Evolutionary conservation across 352 stramenopile genomes (phyloP), one percentile per base, ranked within the genome.

Genomic region (Hyaloperonospora brassicae): DNA sequence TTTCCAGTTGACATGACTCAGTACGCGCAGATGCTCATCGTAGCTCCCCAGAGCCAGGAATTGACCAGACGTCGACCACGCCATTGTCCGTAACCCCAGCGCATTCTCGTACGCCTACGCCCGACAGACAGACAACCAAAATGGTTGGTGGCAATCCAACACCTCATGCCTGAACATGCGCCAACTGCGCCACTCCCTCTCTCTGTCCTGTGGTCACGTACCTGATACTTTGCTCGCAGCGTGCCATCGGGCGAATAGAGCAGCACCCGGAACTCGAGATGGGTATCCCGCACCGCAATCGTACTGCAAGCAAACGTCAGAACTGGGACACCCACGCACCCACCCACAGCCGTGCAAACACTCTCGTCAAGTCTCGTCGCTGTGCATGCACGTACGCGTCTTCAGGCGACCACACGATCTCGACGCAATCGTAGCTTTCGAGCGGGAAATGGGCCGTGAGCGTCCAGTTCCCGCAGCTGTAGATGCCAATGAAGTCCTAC

Each of bases 1-100:
- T 22, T 87, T 86, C 80, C 79, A 93, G 34, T 86, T 86, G 30
- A 89, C 60, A 47, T 90, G 68, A 39, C 75, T 90, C 5, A 93
- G 47, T 21, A 93, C 62, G 11, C 83, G 80, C 17, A 89, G n/a
- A 30, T 86, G 66, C 8, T 90, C 79, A 41, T 93, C 83, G 42
- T 79, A 93, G 52, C 80, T 89, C 0, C 83, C 83, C 2, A 93
- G 51, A 0, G 80, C 83, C 12, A 93, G 61, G 48, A 91, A 91
- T 47, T 91, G 75, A 1, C 83, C 83, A 2, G 76, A 85, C 2
- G 76, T 59, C 3, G 83, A 93, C 83, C 80, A 91, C n/a, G 61
- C 49, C 69, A 93, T 87, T 1, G 63, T 52, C 34, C 84, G 85
- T 17, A 93, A 53, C 5, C 83, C 83, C 8, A 93, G 57, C 2